Evolutionary conservation across 2,329 filamentous ascomycete species (phyloP), one percentile per base, ranked within the genome.

Genomic region (Colletotrichum scovillei): DNA sequence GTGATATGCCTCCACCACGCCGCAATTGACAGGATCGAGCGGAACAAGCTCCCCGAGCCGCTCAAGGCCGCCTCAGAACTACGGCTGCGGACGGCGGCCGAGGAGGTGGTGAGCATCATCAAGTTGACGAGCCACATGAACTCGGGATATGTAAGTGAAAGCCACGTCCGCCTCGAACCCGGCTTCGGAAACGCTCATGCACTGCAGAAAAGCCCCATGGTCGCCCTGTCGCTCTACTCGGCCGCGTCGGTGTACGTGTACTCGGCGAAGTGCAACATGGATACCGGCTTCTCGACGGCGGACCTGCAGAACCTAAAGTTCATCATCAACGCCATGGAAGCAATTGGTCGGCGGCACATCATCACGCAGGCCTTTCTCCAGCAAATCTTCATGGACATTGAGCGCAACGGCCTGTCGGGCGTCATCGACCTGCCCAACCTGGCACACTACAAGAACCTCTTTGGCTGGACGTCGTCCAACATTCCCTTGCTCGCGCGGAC

Each of bases 1-100:
- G 90, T 93, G 9, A 98, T 98, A 66, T 97, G 94, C 80, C 86
- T 98, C 5, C 95, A 98, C 79, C 94, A 97, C 81, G 94, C 94
- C 1, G 95, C 95, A 1, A 92, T 97, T 9, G 94, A 95, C 82
- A 95, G 94, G 79, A 93, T 93, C 0, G 92, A 95, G 68, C 92
- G 92, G 78, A 88, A 95, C 79, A 88, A 89, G 2, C 83, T 97
- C 66, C 88, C 92, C 0, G 85, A 88, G 1, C 86, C 88, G 35
- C 88, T 97, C 32, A 91, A 91, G 69, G 89, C 91, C 16, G 89
- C 92, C 69, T 95, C 94, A 78, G 91, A 94, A 76, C 87, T 91
- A 32, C 89, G 95, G 65, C 92, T 95, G 76, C 89, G 93, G 60
- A 92, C 94, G 35, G 93, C 96, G 14, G 95, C 95, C 0, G 92